A percentile compares a stretch with the other conserved stretches of the same genome.
Evolutionary conservation across 108 stramenopile genomes (phyloP).

Genomic region (Nitzschia sp.): DNA sequence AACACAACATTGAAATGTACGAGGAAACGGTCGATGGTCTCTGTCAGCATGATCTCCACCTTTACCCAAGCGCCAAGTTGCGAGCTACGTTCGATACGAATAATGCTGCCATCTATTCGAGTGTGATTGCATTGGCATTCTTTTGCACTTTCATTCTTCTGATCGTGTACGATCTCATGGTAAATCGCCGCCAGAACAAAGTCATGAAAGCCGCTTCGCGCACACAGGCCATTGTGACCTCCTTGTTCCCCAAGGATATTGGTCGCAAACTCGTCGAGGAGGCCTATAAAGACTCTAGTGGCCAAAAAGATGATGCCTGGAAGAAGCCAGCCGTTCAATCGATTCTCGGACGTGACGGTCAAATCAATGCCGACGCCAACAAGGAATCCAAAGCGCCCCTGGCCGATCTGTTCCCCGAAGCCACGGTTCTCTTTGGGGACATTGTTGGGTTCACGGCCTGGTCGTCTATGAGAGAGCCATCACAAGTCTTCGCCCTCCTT

Average conservation of each 20-base stretch:
- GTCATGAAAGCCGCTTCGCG: constrained; percentile 20
- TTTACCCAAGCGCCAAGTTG: constrained; percentile 16
- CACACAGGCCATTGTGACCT: constrained; percentile 27
- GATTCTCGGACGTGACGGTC: not conserved
- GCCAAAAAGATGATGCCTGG: not conserved
- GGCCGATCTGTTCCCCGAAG: constrained; percentile 51
- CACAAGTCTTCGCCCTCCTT: constrained; percentile 52
- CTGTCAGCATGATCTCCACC: not conserved
- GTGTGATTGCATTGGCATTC: constrained; percentile 39
- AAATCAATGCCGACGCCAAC: not conserved
- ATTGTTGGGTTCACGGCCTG: constrained; percentile 45
- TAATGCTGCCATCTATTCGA: constrained; percentile 26
- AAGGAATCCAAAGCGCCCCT: constrained; percentile 29
- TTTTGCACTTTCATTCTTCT: constrained; percentile 34
- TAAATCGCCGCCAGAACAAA: constrained; percentile 14
- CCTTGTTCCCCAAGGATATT: constrained; percentile 28
- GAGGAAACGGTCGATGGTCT: not conserved
- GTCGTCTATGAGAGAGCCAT: constrained; percentile 49
- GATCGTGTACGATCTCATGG: constrained; percentile 11
- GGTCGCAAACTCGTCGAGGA: constrained; percentile 8
- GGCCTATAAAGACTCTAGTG: not conserved
- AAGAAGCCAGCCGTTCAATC: constrained; percentile 2
- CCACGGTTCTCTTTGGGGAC: constrained; percentile 30
- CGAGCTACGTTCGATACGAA: not conserved
- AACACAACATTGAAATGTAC: not conserved